Conservation (phyloP, 805 yeast species). For the Cephaloascus fragrans region DNA sequence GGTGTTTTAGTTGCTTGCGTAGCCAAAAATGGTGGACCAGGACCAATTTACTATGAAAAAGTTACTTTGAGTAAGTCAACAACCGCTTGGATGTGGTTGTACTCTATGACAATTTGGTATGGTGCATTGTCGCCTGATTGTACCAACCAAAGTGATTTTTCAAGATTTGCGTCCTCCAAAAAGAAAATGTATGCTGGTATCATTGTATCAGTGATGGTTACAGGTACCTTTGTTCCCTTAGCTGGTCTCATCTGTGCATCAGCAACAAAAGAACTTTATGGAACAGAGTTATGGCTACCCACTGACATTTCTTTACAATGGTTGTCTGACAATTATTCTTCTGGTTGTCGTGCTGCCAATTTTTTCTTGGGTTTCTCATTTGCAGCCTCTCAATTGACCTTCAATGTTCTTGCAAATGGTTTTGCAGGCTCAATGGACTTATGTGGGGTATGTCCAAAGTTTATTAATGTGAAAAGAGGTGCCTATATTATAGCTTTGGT, state of each 20-base stretch:
- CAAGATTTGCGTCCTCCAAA: too few species aligned
- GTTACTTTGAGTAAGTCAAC: constrained; percentile 5
- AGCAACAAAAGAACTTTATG: too few species aligned
- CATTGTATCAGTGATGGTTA: too few species aligned
- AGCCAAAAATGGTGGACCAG: constrained; percentile 17
- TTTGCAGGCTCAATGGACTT: constrained; percentile 40
- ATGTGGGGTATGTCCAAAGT: constrained; percentile 34
- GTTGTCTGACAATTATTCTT: constrained; percentile 3
- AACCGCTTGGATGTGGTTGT: constrained; percentile 30
- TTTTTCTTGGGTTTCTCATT: constrained; percentile 24
- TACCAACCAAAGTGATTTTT: too few species aligned
- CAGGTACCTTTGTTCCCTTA: too few species aligned
- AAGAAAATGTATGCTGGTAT: too few species aligned
- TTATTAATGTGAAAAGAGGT: constrained; percentile 35
- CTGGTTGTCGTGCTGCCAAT: constrained; percentile 4
- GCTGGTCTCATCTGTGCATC: too few species aligned
- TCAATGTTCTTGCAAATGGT: constrained; percentile 27
- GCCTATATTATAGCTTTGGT: constrained; percentile 26
- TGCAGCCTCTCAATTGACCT: constrained; percentile 22
- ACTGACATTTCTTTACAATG: constrained; percentile 4
- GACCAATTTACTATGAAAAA: constrained; percentile 7
- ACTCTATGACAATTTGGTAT: constrained; percentile 26
- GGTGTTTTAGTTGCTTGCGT: constrained; percentile 21
- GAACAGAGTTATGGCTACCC: too few species aligned
- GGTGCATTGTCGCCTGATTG: too few species aligned